phyloP scores from a whole-genome alignment of 306 rosid species.

The Oxytropis ochrocephala region DNA sequence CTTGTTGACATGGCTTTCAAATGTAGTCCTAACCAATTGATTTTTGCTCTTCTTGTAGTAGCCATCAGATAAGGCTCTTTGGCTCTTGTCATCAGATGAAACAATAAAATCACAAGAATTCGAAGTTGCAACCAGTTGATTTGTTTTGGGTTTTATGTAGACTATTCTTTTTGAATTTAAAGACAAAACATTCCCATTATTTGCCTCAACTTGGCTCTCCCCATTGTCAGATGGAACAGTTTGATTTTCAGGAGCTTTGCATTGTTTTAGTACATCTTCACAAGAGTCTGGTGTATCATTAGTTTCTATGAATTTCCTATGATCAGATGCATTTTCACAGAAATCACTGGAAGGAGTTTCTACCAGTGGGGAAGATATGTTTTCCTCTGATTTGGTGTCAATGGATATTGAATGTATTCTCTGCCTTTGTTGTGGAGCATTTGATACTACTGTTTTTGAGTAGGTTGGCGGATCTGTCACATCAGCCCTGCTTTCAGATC shows the following conservation, averaged over 20 bases:
- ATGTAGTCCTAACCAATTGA: slow-evolving; percentile 69
- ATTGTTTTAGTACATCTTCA: slow-evolving; percentile 33
- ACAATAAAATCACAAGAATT: slow-evolving; percentile 42
- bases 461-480: slow-evolving; percentile 23
- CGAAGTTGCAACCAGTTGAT: slow-evolving; percentile 82
- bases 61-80: slow-evolving; percentile 51
- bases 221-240: slow-evolving; percentile 25
- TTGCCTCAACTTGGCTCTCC: slow-evolving; percentile 42
- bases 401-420: slow-evolving; percentile 29
- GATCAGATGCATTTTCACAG: slow-evolving; percentile 38
- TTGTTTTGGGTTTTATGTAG: slow-evolving; percentile 73
- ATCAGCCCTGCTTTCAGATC: slow-evolving; percentile 38
- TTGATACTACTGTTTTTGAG: slow-evolving; percentile 27
- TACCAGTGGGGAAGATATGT: slow-evolving; percentile 27
- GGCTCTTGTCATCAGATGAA: slow-evolving; percentile 41
- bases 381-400: slow-evolving; percentile 36
- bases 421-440: slow-evolving; percentile 38
- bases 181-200: slow-evolving; percentile 33
- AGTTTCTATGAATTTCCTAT: slow-evolving; percentile 24
- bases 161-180: slow-evolving; percentile 47
- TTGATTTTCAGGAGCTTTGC: slow-evolving; percentile 43
- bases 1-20: slow-evolving; percentile 45
- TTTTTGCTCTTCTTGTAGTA: slow-evolving; percentile 85
- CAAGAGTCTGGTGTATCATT: slow-evolving; percentile 30
- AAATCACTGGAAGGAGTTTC: slow-evolving; percentile 40